Base-by-base conservation (phyloP, 23 red algal genomes). In the Pyropia haitanensis region DNA sequence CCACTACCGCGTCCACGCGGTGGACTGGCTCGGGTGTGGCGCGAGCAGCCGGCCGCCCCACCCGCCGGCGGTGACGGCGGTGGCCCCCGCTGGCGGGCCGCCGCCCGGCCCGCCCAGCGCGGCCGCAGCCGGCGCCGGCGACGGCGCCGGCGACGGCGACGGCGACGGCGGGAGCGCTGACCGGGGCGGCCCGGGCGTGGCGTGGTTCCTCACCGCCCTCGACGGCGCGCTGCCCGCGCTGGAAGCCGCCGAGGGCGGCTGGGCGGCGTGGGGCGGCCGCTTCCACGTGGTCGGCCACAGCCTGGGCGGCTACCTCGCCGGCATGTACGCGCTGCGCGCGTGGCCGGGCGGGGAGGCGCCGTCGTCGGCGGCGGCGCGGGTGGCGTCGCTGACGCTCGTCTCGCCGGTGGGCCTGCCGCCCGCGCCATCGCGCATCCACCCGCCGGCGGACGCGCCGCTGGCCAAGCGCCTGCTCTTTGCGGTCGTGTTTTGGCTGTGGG, bases 1-100 rank as follows among this genome's bases (percentile, higher is more conserved):
- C 18, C 27, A 64, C 33, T 87, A 60, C 51, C 80, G 89, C 16
- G 65, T 95, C 22, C 58, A 79, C 51, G 55, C 77, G 44, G 63
- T 95, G 13, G 89, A 95, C 44, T 95, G 89, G 89, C 55, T 77
- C 2, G 89, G 89, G 1, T 87, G 82, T 34, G 89, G 89, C 28
- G 80, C 52, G 34, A 80, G 73, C 27, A 81, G 73, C 1, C 75
- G 83, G 8, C 89, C 89, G 27, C 32, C 67, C 16, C 61, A 65
- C 39, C 39, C 39, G 39, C 8, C 39, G 39, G 39, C 39, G 39
- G 39, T 46, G 4, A 0, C 13, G 5, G 39, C 10, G 0, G 39
- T 9, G 2, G 3, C 31, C 31, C 31, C 31, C 31, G 31, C n/a
- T n/a, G n/a, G n/a, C n/a, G n/a, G n/a, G n/a, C n/a, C n/a, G n/a